Evolutionary conservation across 129 eudicot species (phyloP).

Genomic region (Lonicera japonica): DNA sequence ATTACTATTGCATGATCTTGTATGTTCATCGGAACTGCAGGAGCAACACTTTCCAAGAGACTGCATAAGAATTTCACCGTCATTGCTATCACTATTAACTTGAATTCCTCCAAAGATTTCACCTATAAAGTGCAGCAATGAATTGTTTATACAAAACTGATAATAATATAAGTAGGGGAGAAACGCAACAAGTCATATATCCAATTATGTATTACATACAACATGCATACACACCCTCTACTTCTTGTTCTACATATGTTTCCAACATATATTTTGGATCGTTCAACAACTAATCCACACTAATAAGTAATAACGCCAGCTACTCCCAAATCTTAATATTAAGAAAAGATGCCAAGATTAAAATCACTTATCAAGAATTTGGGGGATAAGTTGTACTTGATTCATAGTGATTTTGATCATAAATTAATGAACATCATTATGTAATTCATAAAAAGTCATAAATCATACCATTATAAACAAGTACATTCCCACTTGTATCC

Average conservation of each 20-base stretch:
- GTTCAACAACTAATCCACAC: not conserved
- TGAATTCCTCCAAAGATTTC: constrained; percentile 88
- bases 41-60: constrained; percentile 60
- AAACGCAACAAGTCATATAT: not conserved
- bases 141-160: constrained; percentile 1
- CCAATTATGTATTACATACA: not conserved
- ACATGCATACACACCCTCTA: not conserved
- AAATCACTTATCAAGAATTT: not conserved
- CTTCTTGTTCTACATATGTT: not conserved
- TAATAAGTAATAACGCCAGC: too few species aligned
- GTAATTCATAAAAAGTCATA: not conserved
- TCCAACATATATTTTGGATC: not conserved
- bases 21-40: constrained; percentile 43
- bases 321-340: not conserved
- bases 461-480: constrained; percentile 72
- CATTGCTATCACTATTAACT: constrained; percentile 56
- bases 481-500: constrained; percentile 69
- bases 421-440: not conserved
- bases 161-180: not conserved
- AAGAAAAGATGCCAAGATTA: too few species aligned
- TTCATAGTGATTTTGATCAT: not conserved
- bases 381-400: not conserved
- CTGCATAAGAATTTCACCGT: constrained; percentile 72
- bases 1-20: constrained; percentile 21
- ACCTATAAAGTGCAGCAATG: constrained; percentile 33